Conservation (phyloP, 805 yeast species). For the Metschnikowia matae region DNA sequence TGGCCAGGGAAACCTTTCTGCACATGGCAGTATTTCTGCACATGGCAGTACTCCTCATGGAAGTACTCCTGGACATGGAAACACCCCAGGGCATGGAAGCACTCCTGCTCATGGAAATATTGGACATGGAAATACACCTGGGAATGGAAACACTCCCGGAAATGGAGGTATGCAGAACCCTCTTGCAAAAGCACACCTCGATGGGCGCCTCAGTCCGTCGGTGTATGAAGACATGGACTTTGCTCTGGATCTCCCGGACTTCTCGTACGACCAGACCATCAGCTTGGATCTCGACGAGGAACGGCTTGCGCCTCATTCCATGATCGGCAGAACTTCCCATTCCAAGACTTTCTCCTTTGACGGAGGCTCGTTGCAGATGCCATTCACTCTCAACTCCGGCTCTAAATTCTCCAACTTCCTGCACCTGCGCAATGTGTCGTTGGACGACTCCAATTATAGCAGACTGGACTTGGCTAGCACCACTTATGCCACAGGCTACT, state of each 20-base stretch:
- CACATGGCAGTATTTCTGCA: no score
- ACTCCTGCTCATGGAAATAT: not conserved
- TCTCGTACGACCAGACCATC: conserved; percentile 11
- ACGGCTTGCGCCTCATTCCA: not conserved
- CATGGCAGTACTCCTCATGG: no score
- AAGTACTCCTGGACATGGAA: no score
- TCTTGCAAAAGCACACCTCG: not conserved
- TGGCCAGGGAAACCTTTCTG: no score
- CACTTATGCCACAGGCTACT: not conserved
- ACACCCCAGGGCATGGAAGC: not conserved
- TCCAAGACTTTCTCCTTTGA: conserved; percentile 19
- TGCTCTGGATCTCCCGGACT: conserved; percentile 16
- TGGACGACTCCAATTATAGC: conserved; percentile 14
- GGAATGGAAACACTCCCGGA: not conserved
- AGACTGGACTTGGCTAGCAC: not conserved
- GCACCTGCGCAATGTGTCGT: conserved; percentile 20
- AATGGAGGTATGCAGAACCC: not conserved
- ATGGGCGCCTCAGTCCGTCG: conserved; percentile 10
- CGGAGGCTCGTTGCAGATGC: conserved; percentile 20
- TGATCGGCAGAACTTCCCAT: conserved; percentile 12
- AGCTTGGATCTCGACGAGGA: conserved; percentile 9
- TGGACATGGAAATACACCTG: no score
- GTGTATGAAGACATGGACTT: conserved; percentile 16
- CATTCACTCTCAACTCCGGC: conserved; percentile 22
- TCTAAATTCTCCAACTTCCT: conserved; percentile 8